Conservation (phyloP, 1,284 basidiomycete species). For the Apiotrichum gracile region DNA sequence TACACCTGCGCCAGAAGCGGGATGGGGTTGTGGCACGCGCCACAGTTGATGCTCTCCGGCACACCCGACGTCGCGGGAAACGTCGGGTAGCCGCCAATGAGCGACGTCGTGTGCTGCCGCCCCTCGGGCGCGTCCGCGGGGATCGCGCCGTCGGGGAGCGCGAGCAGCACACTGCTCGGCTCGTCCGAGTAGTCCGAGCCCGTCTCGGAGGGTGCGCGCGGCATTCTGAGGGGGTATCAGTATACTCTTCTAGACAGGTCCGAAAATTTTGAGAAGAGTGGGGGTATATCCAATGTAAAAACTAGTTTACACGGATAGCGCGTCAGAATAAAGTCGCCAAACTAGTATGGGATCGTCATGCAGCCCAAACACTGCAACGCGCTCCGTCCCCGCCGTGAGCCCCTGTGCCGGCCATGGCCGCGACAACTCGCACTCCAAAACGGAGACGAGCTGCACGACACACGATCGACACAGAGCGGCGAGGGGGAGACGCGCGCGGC, state of each 20-base stretch:
- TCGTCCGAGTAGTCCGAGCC: neutral
- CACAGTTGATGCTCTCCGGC: constrained; percentile 32
- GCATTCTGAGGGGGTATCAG: neutral
- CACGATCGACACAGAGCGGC: constrained; percentile 18
- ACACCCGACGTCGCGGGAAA: constrained; percentile 31
- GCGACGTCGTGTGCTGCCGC: constrained; percentile 30
- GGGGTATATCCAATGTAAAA: neutral
- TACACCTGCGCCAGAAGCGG: constrained; percentile 47
- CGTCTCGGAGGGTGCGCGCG: neutral
- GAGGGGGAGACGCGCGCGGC: constrained; percentile 1
- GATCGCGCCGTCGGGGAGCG: constrained; percentile 44
- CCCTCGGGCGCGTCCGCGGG: constrained; percentile 22
- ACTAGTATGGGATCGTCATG: constrained; percentile 42
- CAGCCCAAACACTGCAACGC: constrained; percentile 5
- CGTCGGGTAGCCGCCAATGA: constrained; percentile 45
- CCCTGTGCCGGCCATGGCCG: constrained; percentile 6
- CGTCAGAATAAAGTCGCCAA: constrained; percentile 47
- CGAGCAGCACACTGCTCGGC: constrained; percentile 31
- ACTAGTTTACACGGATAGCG: neutral
- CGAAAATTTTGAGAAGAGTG: neutral
- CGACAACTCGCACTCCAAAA: constrained; percentile 8
- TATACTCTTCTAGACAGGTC: neutral
- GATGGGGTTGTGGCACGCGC: constrained; percentile 34
- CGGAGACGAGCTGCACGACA: constrained; percentile 14
- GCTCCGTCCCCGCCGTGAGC: constrained; percentile 3